Base-by-base conservation (phyloP, 345 rosid species). In the Salix exigua region DNA sequence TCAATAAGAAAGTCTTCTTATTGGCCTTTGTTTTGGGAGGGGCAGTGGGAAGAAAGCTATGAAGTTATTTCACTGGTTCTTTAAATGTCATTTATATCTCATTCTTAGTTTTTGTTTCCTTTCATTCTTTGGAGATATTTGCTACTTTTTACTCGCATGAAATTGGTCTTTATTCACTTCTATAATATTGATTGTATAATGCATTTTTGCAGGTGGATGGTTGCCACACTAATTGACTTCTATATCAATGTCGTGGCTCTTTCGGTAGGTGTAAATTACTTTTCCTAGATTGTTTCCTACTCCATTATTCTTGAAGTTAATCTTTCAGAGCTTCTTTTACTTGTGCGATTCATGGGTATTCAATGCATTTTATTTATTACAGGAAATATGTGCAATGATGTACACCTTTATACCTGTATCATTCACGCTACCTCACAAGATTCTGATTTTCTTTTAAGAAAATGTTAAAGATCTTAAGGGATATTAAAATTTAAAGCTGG, bases 121-220 rank as follows among this genome's bases (percentile, higher is more conserved):
- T 40, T 40, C 44, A 55, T 55, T 55, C 12, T 21, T 55, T 7
- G 3, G 61, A 55, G 61, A 55, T 55, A 55, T 8, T 55, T 8
- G 26, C 61, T 55, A n/a, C 14, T 58, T 14, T 13, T 46, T 46
- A 16, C 50, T 46, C 5, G 50, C 50, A 46, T 14, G 17, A 14
- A 12, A 46, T 46, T 46, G 48, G 48, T 44, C 48, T 12, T 55
- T n/a, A 7, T 6, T 64, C 8, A 28, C 68, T 64, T 26, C 62
- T 55, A n/a, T 3, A n/a, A 9, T 9, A 55, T 23, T 55, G 63
- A 23, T 23, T n/a, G 28, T 58, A 23, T 3, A 64, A 16, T 17
- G n/a, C 61, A 38, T 62, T 18, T 68, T 19, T 78, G 78, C 88
- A 94, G 98, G 87, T 94, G 97, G 98, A 85, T 91, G 91, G 80